Percentiles rank a stretch among this genome's conserved stretches.
Evolutionary conservation across 1,139 yeast genomes (phyloP).

Genomic region (Lodderomyces theae): DNA sequence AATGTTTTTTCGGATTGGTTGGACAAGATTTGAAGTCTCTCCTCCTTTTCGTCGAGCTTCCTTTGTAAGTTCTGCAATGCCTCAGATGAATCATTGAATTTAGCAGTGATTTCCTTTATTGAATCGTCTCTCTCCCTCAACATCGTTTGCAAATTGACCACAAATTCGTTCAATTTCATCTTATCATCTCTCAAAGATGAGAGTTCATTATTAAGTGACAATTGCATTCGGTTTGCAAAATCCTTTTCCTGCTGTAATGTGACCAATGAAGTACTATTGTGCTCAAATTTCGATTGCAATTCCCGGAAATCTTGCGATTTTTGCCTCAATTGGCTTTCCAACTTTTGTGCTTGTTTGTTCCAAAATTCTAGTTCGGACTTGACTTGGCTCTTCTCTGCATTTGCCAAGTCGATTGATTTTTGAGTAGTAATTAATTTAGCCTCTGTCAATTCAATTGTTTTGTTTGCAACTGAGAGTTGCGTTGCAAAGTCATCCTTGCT

Average conservation of each 20-base stretch:
- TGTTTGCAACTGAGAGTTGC: conserved; percentile 29
- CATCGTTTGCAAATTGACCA: conserved; percentile 60
- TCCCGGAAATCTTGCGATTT: conserved; percentile 58
- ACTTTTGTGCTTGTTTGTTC: conserved; percentile 56
- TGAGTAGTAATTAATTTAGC: conserved; percentile 31
- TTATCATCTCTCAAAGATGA: conserved; percentile 57
- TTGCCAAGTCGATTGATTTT: conserved; percentile 41
- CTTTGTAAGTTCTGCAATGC: conserved; percentile 52
- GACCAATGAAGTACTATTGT: conserved; percentile 45
- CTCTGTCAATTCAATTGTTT: conserved; percentile 35
- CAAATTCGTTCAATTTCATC: conserved; percentile 54
- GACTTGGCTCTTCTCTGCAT: conserved; percentile 48
- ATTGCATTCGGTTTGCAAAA: conserved; percentile 48
- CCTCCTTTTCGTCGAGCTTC: conserved; percentile 51
- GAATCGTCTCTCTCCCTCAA: conserved; percentile 62
- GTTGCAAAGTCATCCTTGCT: conserved; percentile 33
- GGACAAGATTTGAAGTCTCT: conserved; percentile 43
- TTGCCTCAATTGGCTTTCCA: conserved; percentile 50
- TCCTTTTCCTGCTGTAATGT: conserved; percentile 56
- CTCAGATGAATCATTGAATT: conserved; percentile 50
- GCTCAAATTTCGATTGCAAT: conserved; percentile 49
- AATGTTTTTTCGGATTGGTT: conserved; percentile 56
- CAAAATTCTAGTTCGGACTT: conserved; percentile 42
- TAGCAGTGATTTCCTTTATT: conserved; percentile 48
- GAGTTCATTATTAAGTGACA: conserved; percentile 55